These are phyloP conservation scores for Talaromyces liani DNA, from an alignment of 495 filamentous ascomycete species.

Conservation along the genomic window DNA sequence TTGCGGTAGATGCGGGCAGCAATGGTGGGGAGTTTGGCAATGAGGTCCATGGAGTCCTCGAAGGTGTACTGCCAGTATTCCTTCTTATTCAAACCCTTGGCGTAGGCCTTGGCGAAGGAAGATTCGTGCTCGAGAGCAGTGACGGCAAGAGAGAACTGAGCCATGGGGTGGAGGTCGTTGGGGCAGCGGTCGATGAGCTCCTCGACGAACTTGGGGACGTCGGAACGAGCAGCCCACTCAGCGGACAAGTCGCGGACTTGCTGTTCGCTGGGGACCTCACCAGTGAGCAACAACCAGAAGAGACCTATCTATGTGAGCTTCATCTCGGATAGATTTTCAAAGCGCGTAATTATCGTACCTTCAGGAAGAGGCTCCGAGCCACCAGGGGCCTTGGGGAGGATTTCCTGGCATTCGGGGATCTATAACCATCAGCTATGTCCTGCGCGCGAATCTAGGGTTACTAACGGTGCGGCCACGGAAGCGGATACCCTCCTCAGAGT, in stretches of 20 bases:
- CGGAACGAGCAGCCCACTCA: slow-evolving; percentile 96
- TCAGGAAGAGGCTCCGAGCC: slow-evolving; percentile 95
- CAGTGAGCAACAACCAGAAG: slow-evolving; percentile 98
- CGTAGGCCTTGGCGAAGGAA: slow-evolving; percentile 93
- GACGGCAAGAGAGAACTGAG: slow-evolving; percentile 96
- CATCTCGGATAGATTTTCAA: not conserved
- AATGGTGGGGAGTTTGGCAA: slow-evolving; percentile 98
- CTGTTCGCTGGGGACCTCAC: slow-evolving; percentile 92
- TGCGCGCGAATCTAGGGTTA: not conserved
- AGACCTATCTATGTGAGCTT: slow-evolving; percentile 54
- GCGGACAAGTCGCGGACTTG: slow-evolving; percentile 96
- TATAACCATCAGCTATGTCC: slow-evolving; percentile 23
- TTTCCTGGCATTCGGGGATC: slow-evolving; percentile 96
- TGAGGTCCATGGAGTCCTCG: slow-evolving; percentile 99
- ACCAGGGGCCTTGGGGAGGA: slow-evolving; percentile 92
- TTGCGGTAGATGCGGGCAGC: slow-evolving; percentile 98
- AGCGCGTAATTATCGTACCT: slow-evolving; percentile 41
- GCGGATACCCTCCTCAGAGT: slow-evolving; percentile 97
- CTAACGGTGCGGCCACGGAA: slow-evolving; percentile 90
- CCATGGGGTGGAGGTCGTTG: slow-evolving; percentile 97
- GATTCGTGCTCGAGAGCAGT: slow-evolving; percentile 98
- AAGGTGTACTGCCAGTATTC: slow-evolving; percentile 99
- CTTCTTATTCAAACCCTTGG: slow-evolving; percentile 96
- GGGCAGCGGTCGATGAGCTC: slow-evolving; percentile 99
- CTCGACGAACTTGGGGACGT: slow-evolving; percentile 93